phyloP scores from a whole-genome alignment of 2,329 filamentous ascomycete genomes.

The Alternaria infectoria region DNA sequence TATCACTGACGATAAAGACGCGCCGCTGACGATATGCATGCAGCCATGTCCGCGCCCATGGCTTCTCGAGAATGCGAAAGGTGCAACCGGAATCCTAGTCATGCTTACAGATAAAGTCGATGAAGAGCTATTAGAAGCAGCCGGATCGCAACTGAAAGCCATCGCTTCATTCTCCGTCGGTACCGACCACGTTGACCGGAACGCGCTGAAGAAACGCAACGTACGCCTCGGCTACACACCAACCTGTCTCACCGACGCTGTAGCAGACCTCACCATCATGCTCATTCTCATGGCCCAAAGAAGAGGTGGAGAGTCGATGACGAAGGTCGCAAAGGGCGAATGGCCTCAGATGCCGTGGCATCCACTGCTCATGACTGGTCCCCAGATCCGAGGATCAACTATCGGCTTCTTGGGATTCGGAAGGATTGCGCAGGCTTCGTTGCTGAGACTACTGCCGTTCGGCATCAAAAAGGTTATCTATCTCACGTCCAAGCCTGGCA shows the following conservation, averaged over 20 bases:
- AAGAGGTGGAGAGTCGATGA: slow-evolving; percentile 35
- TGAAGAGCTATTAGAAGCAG: slow-evolving; percentile 30
- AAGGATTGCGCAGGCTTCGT: slow-evolving; percentile 34
- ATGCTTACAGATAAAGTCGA: slow-evolving; percentile 39
- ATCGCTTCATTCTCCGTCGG: slow-evolving; percentile 43
- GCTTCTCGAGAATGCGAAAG: slow-evolving; percentile 34
- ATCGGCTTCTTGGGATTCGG: slow-evolving; percentile 41
- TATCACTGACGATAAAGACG: neutral
- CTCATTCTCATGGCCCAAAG: slow-evolving; percentile 42
- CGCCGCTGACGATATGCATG: slow-evolving; percentile 3
- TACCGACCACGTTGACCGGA: slow-evolving; percentile 37
- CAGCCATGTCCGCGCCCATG: slow-evolving; percentile 39
- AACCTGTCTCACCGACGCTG: slow-evolving; percentile 39
- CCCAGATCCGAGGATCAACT: slow-evolving; percentile 30
- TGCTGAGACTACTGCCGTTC: slow-evolving; percentile 36
- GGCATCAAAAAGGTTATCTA: slow-evolving; percentile 34
- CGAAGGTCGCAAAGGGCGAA: slow-evolving; percentile 30
- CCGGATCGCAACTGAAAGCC: slow-evolving; percentile 30
- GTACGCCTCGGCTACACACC: slow-evolving; percentile 42
- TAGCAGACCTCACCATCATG: slow-evolving; percentile 40
- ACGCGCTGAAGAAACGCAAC: slow-evolving; percentile 30
- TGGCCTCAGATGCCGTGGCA: slow-evolving; percentile 43
- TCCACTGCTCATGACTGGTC: slow-evolving; percentile 38
- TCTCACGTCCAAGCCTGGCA: slow-evolving; percentile 33
- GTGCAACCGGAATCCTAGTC: slow-evolving; percentile 33